Evolutionary conservation across 2,329 filamentous ascomycete species (phyloP).

Genomic region (Fusarium algeriense): DNA sequence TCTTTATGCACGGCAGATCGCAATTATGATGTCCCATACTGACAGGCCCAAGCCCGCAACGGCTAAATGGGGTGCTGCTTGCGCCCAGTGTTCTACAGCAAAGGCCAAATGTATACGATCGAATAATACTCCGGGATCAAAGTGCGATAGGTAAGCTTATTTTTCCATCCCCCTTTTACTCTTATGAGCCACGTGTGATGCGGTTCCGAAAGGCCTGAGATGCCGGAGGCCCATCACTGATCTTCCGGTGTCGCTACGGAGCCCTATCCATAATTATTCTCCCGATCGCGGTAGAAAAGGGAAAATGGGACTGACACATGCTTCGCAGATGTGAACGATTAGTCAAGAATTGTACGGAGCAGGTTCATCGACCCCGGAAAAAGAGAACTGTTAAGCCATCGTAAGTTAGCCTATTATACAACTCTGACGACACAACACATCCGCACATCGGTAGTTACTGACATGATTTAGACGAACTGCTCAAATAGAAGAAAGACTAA

Average conservation of each 20-base stretch:
- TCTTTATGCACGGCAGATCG: conserved; percentile 17
- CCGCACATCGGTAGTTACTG: neutral
- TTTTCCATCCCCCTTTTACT: neutral
- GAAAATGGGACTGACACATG: conserved; percentile 23
- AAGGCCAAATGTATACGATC: conserved; percentile 65
- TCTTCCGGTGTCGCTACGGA: conserved; percentile 19
- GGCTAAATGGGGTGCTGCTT: conserved; percentile 64
- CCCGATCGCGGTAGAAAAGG: conserved; percentile 2
- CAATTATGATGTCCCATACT: conserved; percentile 24
- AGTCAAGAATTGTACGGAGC: conserved; percentile 60
- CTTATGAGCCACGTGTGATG: neutral
- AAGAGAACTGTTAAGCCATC: conserved; percentile 64
- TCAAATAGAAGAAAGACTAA: conserved; percentile 63
- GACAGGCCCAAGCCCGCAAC: conserved; percentile 51
- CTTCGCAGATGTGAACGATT: conserved; percentile 60
- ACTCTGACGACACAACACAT: neutral
- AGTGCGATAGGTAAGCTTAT: conserved; percentile 59
- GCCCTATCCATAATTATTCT: conserved; percentile 26
- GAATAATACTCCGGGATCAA: conserved; percentile 52
- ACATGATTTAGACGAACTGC: conserved; percentile 58
- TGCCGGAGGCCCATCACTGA: conserved; percentile 25
- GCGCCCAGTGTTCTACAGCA: conserved; percentile 60
- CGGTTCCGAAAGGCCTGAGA: conserved; percentile 8
- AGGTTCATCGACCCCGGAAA: conserved; percentile 63
- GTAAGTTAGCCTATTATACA: conserved; percentile 52